Evolutionary conservation across 2,329 filamentous ascomycete species (phyloP).

Genomic region (Colletotrichum liriopes): DNA sequence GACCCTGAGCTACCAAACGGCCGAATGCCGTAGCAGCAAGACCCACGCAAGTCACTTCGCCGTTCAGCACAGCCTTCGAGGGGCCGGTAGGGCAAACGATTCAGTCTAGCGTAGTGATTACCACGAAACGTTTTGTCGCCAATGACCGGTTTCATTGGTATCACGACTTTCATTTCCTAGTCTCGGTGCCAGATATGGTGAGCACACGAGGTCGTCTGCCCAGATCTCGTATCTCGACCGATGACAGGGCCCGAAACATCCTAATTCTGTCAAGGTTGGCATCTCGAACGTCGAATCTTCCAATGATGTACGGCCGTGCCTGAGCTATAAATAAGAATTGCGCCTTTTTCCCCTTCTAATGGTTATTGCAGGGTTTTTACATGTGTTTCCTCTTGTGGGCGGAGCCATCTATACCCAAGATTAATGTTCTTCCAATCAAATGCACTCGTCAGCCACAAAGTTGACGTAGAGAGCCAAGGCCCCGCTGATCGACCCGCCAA

Average conservation of each 20-base stretch:
- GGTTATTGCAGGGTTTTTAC: conserved; percentile 5
- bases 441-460: conserved; percentile 33
- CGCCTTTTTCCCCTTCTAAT: not conserved
- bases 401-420: conserved; percentile 8
- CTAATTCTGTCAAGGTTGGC: not conserved
- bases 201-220: conserved; percentile 26
- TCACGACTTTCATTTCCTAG: not conserved
- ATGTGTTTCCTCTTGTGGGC: conserved; percentile 6
- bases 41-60: conserved; percentile 1
- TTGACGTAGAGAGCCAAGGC: conserved; percentile 37
- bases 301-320: conserved; percentile 20
- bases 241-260: conserved; percentile 11
- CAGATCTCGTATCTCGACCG: conserved; percentile 30
- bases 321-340: conserved; percentile 34
- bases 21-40: not conserved
- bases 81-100: not conserved
- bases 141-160: conserved; percentile 12
- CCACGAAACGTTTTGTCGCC: not conserved
- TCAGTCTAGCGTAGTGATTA: not conserved
- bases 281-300: conserved; percentile 10
- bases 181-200: not conserved
- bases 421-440: conserved; percentile 17
- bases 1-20: conserved; percentile 7
- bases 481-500: conserved; percentile 34
- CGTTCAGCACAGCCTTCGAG: conserved; percentile 24